Evolutionary conservation across 345 rosid genomes (phyloP), one percentile per base, ranked within the genome.

Genomic region (Ailanthus altissimus): DNA sequence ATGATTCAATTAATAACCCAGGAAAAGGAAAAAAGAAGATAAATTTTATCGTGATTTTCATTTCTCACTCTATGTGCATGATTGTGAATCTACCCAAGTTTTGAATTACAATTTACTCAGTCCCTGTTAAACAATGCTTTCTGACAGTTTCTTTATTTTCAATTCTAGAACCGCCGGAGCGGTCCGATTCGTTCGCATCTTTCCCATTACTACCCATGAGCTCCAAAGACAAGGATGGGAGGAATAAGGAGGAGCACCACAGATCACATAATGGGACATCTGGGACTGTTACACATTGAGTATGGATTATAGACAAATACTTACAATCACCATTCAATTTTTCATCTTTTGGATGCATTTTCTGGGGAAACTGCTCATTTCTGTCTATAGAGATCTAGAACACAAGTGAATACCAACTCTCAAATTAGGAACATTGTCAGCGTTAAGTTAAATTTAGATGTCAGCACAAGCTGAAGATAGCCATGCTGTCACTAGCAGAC

Each of bases 81-180:
- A n/a, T 13, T 40, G 36, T 1, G 2, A 58, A 57, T 72, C 26
- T 28, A 12, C 40, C 0, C 32, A 28, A 18, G 46, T 53, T 71
- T 71, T 43, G 25, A 26, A 26, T 20, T 60, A 60, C 45, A 45
- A 28, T 26, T 58, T 46, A 59, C 67, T 73, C 20, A 5, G 4
- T 36, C 53, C 32, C 9, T 32, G 12, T 16, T 43, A 6, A n/a
- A 26, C 20, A 60, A 61, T 61, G 6, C 25, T 25, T 58, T 21
- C 3, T 68, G 45, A 70, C 32, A 36, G 74, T 23, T 50, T 50
- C 60, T 62, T 20, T 23, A 69, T n/a, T 51, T 76, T 61, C 15
- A 9, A 8, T 53, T 85, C 77, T 94, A 90, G 98, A 90, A 73
- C 81, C 89, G 76, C 92, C 92, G 26, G 93, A 93, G 70, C 89